phyloP scores from a whole-genome alignment of 495 filamentous ascomycete species.

The Penicillium cataractarum region DNA sequence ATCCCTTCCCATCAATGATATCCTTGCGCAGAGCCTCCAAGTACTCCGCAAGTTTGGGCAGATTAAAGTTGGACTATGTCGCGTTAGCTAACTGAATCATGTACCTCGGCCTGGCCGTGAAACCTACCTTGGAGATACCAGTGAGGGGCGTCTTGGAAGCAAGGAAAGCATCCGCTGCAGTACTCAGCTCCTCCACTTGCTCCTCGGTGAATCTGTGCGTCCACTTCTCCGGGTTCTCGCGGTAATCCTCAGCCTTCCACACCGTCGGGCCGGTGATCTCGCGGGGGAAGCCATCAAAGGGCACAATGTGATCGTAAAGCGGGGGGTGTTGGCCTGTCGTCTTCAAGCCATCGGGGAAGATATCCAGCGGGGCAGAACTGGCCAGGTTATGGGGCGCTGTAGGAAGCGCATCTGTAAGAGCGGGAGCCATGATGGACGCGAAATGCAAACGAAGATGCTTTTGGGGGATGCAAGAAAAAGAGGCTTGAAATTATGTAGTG shows the following conservation, averaged over 20 bases:
- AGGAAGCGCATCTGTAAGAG: constrained; percentile 34
- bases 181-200: constrained; percentile 68
- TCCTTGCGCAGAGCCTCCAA: constrained; percentile 63
- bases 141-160: constrained; percentile 64
- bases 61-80: constrained; percentile 46
- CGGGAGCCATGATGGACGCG: constrained; percentile 38
- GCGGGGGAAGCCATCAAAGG: constrained; percentile 72
- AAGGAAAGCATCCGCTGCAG: constrained; percentile 68
- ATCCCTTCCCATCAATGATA: constrained; percentile 78
- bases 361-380: constrained; percentile 31
- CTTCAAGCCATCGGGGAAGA: constrained; percentile 56
- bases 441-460: background rate
- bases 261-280: constrained; percentile 73
- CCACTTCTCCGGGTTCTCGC: constrained; percentile 70
- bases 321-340: constrained; percentile 80
- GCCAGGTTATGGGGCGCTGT: constrained; percentile 37
- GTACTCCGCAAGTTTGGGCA: constrained; percentile 60
- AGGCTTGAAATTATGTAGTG: background rate
- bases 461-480: background rate
- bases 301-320: constrained; percentile 62
- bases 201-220: constrained; percentile 64
- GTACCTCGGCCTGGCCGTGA: background rate
- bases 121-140: constrained; percentile 64
- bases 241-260: constrained; percentile 73
- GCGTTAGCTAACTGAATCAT: background rate